These are phyloP conservation scores for Knufia petricola DNA, from an alignment of 2,329 filamentous ascomycete species.

Conservation along the genomic window DNA sequence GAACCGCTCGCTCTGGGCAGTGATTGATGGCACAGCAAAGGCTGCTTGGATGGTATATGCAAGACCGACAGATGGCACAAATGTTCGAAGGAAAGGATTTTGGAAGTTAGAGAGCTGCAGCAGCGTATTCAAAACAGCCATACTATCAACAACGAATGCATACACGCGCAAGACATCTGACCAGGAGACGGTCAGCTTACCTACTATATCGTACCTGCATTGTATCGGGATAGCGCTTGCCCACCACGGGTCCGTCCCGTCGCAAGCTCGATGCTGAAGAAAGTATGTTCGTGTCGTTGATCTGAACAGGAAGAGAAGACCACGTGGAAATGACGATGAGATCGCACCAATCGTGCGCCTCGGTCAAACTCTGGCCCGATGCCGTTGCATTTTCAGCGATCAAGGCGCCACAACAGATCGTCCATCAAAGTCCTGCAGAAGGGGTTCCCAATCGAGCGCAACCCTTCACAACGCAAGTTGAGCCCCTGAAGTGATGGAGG, in stretches of 20 bases:
- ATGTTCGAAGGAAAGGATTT: slow-evolving; percentile 52
- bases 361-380: neutral
- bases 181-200: neutral
- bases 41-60: slow-evolving; percentile 55
- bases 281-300: no score
- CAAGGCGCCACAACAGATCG: neutral
- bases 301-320: no score
- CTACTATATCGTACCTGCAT: no score
- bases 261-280: no score
- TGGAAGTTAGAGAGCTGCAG: slow-evolving; percentile 53
- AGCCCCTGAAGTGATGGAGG: slow-evolving; percentile 3
- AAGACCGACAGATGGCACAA: slow-evolving; percentile 52
- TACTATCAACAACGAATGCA: slow-evolving; percentile 3
- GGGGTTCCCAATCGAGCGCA: neutral
- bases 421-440: neutral
- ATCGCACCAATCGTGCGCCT: neutral
- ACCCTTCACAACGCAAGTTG: neutral
- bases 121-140: slow-evolving; percentile 36
- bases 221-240: no score
- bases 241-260: no score
- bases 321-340: no score
- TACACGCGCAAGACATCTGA: neutral
- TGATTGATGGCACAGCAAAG: slow-evolving; percentile 53
- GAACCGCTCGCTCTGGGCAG: slow-evolving; percentile 53
- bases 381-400: neutral